A percentile compares a stretch with the other conserved stretches of the same genome.
phyloP scores from a whole-genome alignment of 495 filamentous ascomycete genomes.

The Thozetella sp. region DNA sequence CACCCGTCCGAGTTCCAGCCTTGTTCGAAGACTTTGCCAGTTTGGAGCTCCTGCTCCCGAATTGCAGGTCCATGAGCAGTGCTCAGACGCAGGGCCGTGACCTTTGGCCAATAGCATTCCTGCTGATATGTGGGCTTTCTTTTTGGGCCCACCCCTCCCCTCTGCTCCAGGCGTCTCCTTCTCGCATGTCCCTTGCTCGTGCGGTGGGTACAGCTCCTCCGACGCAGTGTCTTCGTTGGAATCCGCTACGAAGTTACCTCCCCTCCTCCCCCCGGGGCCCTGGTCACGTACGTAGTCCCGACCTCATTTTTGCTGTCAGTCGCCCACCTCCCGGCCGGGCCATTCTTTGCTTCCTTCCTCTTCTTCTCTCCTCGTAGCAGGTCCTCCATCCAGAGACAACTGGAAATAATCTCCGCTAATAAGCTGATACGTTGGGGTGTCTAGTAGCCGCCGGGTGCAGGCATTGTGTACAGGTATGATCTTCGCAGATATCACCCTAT shows the following conservation, averaged over 20 bases:
- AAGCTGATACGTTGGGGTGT: constrained; percentile 10
- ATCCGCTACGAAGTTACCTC: not conserved
- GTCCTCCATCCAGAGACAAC: not conserved
- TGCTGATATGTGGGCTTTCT: not conserved
- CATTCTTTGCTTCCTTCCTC: constrained; percentile 9
- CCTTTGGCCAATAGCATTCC: not conserved
- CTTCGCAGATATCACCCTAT: constrained; percentile 41
- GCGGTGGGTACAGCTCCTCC: not conserved
- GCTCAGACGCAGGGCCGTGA: not conserved
- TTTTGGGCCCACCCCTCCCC: not conserved
- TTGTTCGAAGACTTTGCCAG: not conserved
- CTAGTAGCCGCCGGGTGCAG: constrained; percentile 38
- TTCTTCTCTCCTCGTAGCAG: not conserved
- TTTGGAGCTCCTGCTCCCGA: not conserved
- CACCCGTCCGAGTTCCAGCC: not conserved
- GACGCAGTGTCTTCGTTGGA: not conserved
- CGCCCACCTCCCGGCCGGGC: constrained; percentile 6
- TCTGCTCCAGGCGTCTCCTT: not conserved
- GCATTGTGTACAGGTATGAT: constrained; percentile 57
- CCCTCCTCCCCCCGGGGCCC: not conserved
- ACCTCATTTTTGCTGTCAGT: constrained; percentile 11
- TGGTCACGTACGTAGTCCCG: not conserved
- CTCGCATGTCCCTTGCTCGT: constrained; percentile 1
- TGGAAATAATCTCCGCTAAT: constrained; percentile 1
- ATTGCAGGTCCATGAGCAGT: not conserved